Conservation (phyloP, 805 yeast genomes). For the Tetrapisispora fleetii region DNA sequence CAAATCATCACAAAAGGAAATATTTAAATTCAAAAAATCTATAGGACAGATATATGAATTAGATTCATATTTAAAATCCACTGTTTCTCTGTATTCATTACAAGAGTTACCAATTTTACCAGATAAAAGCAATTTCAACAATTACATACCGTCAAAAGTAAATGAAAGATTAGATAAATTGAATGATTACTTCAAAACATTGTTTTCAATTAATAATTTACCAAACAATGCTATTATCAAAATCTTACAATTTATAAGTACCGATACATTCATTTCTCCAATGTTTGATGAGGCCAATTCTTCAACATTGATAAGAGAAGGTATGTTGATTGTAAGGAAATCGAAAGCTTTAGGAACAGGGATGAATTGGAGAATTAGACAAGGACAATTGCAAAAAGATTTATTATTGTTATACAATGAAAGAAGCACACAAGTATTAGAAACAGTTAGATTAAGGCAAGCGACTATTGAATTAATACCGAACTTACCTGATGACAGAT, state of each 20-base stretch:
- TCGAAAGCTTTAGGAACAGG: slow-evolving; percentile 46
- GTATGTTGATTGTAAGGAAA: slow-evolving; percentile 51
- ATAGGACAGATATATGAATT: slow-evolving; percentile 50
- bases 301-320: slow-evolving; percentile 36
- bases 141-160: slow-evolving; percentile 48
- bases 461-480: slow-evolving; percentile 32
- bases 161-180: slow-evolving; percentile 49
- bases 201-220: slow-evolving; percentile 47
- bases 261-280: slow-evolving; percentile 56
- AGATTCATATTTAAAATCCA: slow-evolving; percentile 51
- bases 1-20: slow-evolving; percentile 48
- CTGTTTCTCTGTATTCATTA: slow-evolving; percentile 33
- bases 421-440: slow-evolving; percentile 37
- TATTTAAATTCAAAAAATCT: slow-evolving; percentile 66
- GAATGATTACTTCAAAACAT: slow-evolving; percentile 48
- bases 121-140: slow-evolving; percentile 49
- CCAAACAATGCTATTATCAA: slow-evolving; percentile 43
- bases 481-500: slow-evolving; percentile 29
- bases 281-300: slow-evolving; percentile 38
- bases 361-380: slow-evolving; percentile 55
- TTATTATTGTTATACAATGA: slow-evolving; percentile 45
- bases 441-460: slow-evolving; percentile 30
- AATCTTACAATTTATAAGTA: slow-evolving; percentile 56
- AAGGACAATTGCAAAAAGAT: slow-evolving; percentile 58
- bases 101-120: slow-evolving; percentile 49